Conservation (phyloP, 2,329 filamentous ascomycete species). For the Cercospora beticola region DNA sequence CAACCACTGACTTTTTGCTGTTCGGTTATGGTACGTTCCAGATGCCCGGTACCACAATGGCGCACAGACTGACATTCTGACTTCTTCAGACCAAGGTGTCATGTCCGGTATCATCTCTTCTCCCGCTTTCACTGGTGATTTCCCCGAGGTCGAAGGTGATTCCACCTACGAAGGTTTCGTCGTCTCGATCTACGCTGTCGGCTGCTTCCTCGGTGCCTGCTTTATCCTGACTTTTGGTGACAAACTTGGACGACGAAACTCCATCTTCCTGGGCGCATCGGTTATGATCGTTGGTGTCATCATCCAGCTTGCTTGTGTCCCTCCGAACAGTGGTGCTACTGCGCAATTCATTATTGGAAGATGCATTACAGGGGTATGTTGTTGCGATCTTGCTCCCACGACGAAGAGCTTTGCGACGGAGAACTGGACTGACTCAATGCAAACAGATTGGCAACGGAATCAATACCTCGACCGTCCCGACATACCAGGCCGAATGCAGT, state of each 20-base stretch:
- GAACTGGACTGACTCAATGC: neutral
- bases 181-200: constrained; percentile 54
- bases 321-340: constrained; percentile 33
- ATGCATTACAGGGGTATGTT: constrained; percentile 47
- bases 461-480: constrained; percentile 56
- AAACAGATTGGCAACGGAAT: constrained; percentile 53
- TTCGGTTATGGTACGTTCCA: constrained; percentile 12
- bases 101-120: constrained; percentile 46
- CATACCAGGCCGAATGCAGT: constrained; percentile 56
- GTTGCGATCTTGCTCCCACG: neutral
- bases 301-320: constrained; percentile 40
- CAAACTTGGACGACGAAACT: constrained; percentile 43
- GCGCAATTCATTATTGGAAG: constrained; percentile 56
- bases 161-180: constrained; percentile 53
- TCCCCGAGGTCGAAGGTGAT: constrained; percentile 43
- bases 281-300: constrained; percentile 47
- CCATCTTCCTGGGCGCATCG: constrained; percentile 44
- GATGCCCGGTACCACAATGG: neutral
- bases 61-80: neutral
- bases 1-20: constrained; percentile 21
- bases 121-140: constrained; percentile 37
- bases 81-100: constrained; percentile 33
- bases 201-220: constrained; percentile 46
- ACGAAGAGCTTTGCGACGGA: neutral
- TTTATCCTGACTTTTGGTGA: constrained; percentile 43